Percentiles rank a stretch among this genome's conserved stretches.
Conservation (phyloP, 768 basidiomycete species). For the Trametes punicea region DNA sequence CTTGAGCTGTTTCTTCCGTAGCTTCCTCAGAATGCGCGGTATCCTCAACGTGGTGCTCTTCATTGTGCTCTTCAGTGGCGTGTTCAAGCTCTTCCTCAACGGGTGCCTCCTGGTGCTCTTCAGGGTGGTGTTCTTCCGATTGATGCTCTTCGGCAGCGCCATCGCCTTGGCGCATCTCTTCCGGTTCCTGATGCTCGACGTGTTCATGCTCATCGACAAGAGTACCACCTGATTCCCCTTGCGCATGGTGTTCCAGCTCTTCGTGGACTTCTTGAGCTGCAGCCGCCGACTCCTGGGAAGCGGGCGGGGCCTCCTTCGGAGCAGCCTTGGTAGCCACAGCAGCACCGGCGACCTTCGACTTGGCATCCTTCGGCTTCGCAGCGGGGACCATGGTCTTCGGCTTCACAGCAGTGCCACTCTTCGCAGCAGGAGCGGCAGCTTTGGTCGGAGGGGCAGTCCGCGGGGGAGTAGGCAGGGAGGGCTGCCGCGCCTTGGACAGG, state of each 20-base stretch:
- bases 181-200: conserved; percentile 23
- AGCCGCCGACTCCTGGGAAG: conserved; percentile 23
- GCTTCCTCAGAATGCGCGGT: background rate
- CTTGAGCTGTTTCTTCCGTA: background rate
- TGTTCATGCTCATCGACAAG: conserved; percentile 21
- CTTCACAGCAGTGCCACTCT: conserved; percentile 26
- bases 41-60: conserved; percentile 1
- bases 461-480: conserved; percentile 24
- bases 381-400: conserved; percentile 28
- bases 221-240: conserved; percentile 17
- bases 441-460: conserved; percentile 10
- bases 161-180: conserved; percentile 17
- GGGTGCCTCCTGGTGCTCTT: background rate
- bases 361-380: conserved; percentile 19
- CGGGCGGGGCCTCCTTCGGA: conserved; percentile 14
- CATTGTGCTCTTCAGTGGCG: background rate
- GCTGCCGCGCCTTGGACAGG: conserved; percentile 51
- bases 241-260: conserved; percentile 19
- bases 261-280: conserved; percentile 15
- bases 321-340: conserved; percentile 13
- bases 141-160: conserved; percentile 3
- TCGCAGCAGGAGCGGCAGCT: conserved; percentile 25
- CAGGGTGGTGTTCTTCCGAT: background rate
- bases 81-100: background rate
- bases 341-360: conserved; percentile 22